Percentiles rank a stretch among this genome's conserved stretches.
phyloP scores from a whole-genome alignment of 257 asterid genomes.

The Thymus mandschuricus region DNA sequence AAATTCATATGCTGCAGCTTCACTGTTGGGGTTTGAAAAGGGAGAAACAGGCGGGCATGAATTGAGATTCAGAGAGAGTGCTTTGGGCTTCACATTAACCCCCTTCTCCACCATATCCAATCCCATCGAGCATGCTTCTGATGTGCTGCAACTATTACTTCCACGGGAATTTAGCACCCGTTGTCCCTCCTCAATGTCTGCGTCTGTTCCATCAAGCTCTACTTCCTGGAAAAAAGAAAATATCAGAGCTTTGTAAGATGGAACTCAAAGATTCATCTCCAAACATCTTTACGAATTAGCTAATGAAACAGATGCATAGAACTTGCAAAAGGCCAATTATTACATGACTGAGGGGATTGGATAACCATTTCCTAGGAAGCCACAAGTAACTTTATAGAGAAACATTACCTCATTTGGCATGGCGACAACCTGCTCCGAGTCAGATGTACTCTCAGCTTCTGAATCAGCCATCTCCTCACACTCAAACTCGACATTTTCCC shows the following conservation, averaged over 20 bases:
- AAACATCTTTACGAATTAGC: not conserved
- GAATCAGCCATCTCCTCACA: conserved; percentile 98
- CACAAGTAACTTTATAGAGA: conserved; percentile 10
- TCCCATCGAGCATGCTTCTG: conserved; percentile 32
- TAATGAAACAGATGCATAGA: not conserved
- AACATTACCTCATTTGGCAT: conserved; percentile 68
- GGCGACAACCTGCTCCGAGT: conserved; percentile 54
- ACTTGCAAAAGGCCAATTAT: not conserved
- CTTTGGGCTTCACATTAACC: conserved; percentile 28
- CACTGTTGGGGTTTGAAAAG: conserved; percentile 32
- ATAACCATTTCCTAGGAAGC: conserved; percentile 14
- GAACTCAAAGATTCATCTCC: not conserved
- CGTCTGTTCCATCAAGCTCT: conserved; percentile 42
- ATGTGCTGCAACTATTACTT: conserved; percentile 37
- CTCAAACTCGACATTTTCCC: conserved; percentile 93
- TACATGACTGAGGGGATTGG: no score
- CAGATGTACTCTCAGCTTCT: conserved; percentile 75
- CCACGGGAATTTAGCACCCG: conserved; percentile 18
- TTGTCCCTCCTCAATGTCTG: conserved; percentile 38
- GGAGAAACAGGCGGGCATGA: conserved; percentile 54
- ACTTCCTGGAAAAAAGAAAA: conserved; percentile 45
- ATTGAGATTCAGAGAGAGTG: conserved; percentile 47
- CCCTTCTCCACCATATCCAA: conserved; percentile 29
- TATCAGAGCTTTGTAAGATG: conserved; percentile 6
- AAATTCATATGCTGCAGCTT: conserved; percentile 30